Evolutionary conservation across 1,139 yeast species (phyloP), one percentile per base, ranked within the genome.

Genomic region (Kluyveromyces sp.): DNA sequence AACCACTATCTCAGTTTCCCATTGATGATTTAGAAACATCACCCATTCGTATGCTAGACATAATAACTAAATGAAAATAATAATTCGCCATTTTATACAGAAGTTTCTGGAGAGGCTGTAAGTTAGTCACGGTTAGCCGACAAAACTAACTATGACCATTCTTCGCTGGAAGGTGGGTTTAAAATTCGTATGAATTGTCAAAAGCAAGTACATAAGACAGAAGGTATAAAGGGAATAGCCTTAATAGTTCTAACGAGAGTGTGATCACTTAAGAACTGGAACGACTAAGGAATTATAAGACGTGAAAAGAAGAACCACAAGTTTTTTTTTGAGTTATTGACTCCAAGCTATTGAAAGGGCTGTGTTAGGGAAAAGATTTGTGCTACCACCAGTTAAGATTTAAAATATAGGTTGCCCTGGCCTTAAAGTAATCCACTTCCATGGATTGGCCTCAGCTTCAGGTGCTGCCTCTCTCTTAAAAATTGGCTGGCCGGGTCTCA

Each of bases 401-500:
- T 20, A 38, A 19, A 31, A 31, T 11, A 53, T 36, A 37, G 53
- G 51, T 26, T 46, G 52, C 43, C 55, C 54, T 30, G 38, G 36
- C 44, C 44, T 33, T 41, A 51, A 42, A 19, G 50, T 45, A 33
- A 54, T 40, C 56, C 53, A 41, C 36, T 42, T 45, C 50, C 49
- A 43, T 19, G 39, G 33, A 4, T 16, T 32, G 35, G 39, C 42
- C 6, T 52, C 51, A 40, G 53, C 52, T 19, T 37, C 40, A n/a
- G 40, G 20, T 7, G 3, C 49, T 12, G 55, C 56, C 15, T 55
- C 58, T 45, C 57, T 47, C 43, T 53, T 51, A 47, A 50, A 57
- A 44, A 57, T 41, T 34, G 62, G 61, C 44, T 56, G 59, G 33
- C 62, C 62, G 25, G 49, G 46, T 35, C 41, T 46, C 29, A 58